phyloP scores from a whole-genome alignment of 1,284 basidiomycete species.

The Malassezia nana region DNA sequence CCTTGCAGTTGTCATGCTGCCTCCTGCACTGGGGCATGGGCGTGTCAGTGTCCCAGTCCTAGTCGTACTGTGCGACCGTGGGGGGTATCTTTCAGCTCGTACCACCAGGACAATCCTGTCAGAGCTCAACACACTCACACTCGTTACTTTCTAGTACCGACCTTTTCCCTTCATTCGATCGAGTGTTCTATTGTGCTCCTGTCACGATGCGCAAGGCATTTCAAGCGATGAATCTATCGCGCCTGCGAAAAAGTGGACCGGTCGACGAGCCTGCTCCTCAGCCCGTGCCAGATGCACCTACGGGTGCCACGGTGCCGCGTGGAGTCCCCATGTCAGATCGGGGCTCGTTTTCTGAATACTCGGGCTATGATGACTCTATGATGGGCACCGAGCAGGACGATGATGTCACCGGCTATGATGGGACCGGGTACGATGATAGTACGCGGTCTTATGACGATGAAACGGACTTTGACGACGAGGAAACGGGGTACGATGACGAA shows the following conservation, averaged over 20 bases:
- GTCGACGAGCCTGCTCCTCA: neutral
- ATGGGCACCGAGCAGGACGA: neutral
- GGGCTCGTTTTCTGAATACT: neutral
- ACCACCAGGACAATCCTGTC: too few relatives aligned
- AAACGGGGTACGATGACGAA: neutral
- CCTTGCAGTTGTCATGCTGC: neutral
- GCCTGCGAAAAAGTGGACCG: constrained; percentile 2
- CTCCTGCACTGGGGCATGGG: neutral
- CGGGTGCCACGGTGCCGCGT: neutral
- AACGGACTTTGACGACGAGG: neutral
- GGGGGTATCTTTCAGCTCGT: too few relatives aligned
- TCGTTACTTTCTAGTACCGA: neutral
- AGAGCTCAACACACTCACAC: too few relatives aligned
- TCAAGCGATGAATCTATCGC: constrained; percentile 4
- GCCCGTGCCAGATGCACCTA: neutral
- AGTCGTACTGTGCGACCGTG: too few relatives aligned
- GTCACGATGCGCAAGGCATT: constrained; percentile 17
- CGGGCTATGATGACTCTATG: neutral
- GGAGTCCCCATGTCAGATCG: neutral
- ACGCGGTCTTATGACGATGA: neutral
- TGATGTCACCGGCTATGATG: constrained; percentile 1
- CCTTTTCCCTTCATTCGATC: neutral
- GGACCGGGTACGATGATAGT: neutral
- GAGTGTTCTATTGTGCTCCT: neutral
- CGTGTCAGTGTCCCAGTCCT: neutral